Conservation (phyloP, 768 basidiomycete genomes). For the Termitomyces heimii region DNA sequence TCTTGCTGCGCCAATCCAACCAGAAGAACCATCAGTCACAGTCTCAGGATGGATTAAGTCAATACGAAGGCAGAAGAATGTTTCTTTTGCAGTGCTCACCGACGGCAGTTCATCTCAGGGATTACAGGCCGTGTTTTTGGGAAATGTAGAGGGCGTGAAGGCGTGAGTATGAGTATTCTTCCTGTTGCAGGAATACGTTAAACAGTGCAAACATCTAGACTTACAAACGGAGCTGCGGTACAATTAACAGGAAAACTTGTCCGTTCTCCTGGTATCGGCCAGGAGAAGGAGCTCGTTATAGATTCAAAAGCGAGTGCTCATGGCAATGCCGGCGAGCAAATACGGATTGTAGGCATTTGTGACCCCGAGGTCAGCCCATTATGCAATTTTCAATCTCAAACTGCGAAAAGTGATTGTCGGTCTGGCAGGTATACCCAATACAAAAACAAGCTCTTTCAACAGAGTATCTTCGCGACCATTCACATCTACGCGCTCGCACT, state of each 20-base stretch:
- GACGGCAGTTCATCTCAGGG: slow-evolving; percentile 74
- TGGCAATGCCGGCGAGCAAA: slow-evolving; percentile 11
- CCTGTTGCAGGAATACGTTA: background rate
- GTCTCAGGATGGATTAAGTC: slow-evolving; percentile 87
- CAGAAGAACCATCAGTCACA: slow-evolving; percentile 19
- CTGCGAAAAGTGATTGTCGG: background rate
- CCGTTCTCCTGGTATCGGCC: slow-evolving; percentile 36
- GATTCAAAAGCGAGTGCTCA: slow-evolving; percentile 19
- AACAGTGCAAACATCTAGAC: slow-evolving; percentile 1
- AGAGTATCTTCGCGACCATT: slow-evolving; percentile 80
- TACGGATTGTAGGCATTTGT: slow-evolving; percentile 40
- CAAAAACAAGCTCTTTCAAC: slow-evolving; percentile 81
- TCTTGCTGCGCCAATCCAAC: background rate
- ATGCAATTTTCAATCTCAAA: background rate
- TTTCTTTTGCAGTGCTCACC: slow-evolving; percentile 77
- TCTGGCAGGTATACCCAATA: slow-evolving; percentile 72
- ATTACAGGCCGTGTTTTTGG: slow-evolving; percentile 72
- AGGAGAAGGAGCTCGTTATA: slow-evolving; percentile 43
- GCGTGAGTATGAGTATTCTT: slow-evolving; percentile 10
- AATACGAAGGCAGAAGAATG: slow-evolving; percentile 78
- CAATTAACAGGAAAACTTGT: slow-evolving; percentile 33
- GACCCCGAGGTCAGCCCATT: slow-evolving; percentile 34
- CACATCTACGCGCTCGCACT: slow-evolving; percentile 84
- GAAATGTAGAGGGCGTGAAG: slow-evolving; percentile 24
- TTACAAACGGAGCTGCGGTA: slow-evolving; percentile 18